Base-by-base conservation (phyloP, 768 basidiomycete genomes). In the Punctularia strigosozonata region DNA sequence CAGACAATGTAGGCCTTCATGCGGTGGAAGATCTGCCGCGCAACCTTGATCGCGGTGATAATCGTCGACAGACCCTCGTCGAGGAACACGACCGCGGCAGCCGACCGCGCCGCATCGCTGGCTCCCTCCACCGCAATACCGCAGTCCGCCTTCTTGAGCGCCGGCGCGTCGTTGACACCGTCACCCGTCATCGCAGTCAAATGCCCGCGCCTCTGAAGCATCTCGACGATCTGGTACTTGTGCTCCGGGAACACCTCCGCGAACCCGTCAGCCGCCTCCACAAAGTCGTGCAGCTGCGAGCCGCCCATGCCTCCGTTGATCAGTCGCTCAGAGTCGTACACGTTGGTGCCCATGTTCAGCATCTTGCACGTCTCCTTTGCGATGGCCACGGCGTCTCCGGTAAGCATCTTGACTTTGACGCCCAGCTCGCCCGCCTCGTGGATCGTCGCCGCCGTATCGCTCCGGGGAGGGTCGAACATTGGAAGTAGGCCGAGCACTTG, bases 191-290 rank as follows among this genome's bases (percentile, higher is more conserved):
- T 66, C 20, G 63, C 65, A 1, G 56, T 58, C 38, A 66, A 44
- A 48, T 67, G 66, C 15, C 62, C 60, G 4, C 63, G 56, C 42
- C 55, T 43, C 44, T 64, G 64, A 10, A 66, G 50, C 46, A 63
- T 59, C 31, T 58, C 56, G 25, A 65, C 63, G 20, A 63, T 60
- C 36, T 51, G 50, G 19, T 52, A 52, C 38, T 52, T 52, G 41
- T 68, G 64, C 49, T 71, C 69, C 0, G 68, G 68, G 45, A 62
- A 65, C 15, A 71, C 68, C 38, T 68, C 68, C 8, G 65, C 69
- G 49, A 70, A 69, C 10, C 69, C 68, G 49, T 71, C 68, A 25
- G 68, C 68, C 18, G 57, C 61, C 51, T 69, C 65, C 36, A 69
- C 61, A 35, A 71, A 66, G 41, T 68, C 63, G 26, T 59, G 56